A percentile compares a stretch with the other conserved stretches of the same genome.
Conservation (phyloP, 345 rosid genomes). For the Geranium brycei region DNA sequence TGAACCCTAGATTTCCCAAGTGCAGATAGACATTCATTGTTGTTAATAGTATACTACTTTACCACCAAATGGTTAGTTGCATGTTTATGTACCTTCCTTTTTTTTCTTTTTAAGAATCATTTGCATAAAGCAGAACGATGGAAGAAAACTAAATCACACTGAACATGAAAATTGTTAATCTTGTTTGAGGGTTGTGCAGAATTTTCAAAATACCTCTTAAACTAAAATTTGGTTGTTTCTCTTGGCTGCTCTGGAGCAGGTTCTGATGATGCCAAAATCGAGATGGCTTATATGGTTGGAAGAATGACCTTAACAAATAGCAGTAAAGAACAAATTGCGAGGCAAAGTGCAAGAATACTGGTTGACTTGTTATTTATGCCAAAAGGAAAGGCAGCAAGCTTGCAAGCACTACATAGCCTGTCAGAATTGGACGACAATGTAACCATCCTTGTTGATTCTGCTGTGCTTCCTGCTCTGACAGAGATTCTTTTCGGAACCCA, state of each 20-base stretch:
- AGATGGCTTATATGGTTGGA: slow-evolving; percentile 32
- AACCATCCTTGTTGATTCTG: slow-evolving; percentile 24
- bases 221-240: neutral
- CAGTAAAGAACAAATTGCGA: slow-evolving; percentile 26
- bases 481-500: slow-evolving; percentile 21
- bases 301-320: slow-evolving; percentile 28
- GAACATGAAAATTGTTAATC: too few species aligned
- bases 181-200: neutral
- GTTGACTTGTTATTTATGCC: slow-evolving; percentile 19
- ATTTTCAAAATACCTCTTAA: neutral
- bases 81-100: neutral
- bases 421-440: slow-evolving; percentile 30
- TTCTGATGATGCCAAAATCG: slow-evolving; percentile 23
- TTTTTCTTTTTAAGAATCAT: neutral
- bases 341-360: slow-evolving; percentile 19
- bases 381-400: slow-evolving; percentile 19
- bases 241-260: slow-evolving; percentile 16
- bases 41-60: neutral
- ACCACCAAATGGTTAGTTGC: neutral
- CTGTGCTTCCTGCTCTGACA: slow-evolving; percentile 23
- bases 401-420: slow-evolving; percentile 30
- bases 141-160: too few species aligned
- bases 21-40: neutral
- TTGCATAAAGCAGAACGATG: too few species aligned
- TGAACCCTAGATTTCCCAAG: neutral